Evolutionary conservation across 2,329 filamentous ascomycete species (phyloP).

Genomic region (Sphaerulina populicola): DNA sequence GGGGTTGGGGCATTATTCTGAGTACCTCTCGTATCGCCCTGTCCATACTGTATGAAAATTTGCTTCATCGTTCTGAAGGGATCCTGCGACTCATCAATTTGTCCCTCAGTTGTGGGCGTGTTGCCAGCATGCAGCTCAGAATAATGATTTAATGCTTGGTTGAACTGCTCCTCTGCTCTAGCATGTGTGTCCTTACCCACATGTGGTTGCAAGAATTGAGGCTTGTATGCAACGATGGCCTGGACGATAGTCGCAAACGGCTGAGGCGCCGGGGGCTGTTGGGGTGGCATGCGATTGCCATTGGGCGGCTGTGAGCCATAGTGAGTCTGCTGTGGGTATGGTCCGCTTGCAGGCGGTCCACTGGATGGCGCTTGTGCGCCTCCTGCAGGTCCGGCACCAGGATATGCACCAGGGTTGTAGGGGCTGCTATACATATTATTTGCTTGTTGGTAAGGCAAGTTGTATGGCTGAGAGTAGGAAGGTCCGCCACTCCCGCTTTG

Average conservation of each 20-base stretch:
- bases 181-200: neutral
- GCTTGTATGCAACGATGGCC: conserved; percentile 22
- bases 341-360: conserved; percentile 4
- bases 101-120: conserved; percentile 5
- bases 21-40: conserved; percentile 1
- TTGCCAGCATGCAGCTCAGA: conserved; percentile 6
- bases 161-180: conserved; percentile 1
- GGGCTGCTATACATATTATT: conserved; percentile 15
- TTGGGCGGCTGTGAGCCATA: conserved; percentile 7
- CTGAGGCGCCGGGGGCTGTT: conserved; percentile 14
- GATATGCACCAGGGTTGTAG: conserved; percentile 4
- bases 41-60: conserved; percentile 8
- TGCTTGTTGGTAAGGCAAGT: conserved; percentile 7
- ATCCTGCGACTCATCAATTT: conserved; percentile 6
- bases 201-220: conserved; percentile 1
- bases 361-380: neutral
- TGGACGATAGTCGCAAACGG: conserved; percentile 22
- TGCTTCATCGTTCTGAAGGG: conserved; percentile 10
- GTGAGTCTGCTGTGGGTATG: conserved; percentile 4
- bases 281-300: conserved; percentile 7
- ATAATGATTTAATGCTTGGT: conserved; percentile 4
- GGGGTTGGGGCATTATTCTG: conserved; percentile 2
- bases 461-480: conserved; percentile 11
- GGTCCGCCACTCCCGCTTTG: conserved; percentile 13
- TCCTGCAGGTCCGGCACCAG: neutral